Base-by-base conservation (phyloP, 2,329 filamentous ascomycete species). In the Lecanicillium sp. region DNA sequence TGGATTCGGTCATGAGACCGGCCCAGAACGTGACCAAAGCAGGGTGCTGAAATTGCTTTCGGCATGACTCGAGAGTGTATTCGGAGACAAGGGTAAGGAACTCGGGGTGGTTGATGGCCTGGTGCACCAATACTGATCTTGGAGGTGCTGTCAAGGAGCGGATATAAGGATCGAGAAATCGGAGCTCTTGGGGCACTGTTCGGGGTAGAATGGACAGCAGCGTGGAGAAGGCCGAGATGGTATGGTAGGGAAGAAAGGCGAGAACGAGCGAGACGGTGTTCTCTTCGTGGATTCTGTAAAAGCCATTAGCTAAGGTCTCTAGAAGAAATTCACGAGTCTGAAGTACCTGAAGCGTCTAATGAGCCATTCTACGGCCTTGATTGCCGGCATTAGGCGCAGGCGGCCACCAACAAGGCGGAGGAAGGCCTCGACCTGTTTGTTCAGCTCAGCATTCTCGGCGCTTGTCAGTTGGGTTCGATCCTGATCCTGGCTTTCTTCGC, bases 301-400 rank as follows among this genome's bases (percentile, higher is more conserved):
- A 10, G 19, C 15, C 17, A 23, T 29, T 20, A 42, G 12, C 23
- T n/a, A n/a, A n/a, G n/a, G n/a, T n/a, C n/a, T n/a, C n/a, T n/a
- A n/a, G n/a, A n/a, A n/a, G n/a, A n/a, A n/a, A n/a, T n/a, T n/a
- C n/a, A n/a, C 2, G 14, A 27, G 8, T 8, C 1, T 21, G 12
- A 30, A 75, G 52, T 71, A 94, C 89, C 84, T 82, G 61, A 97
- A 98, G 59, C 91, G 78, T 60, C 93, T 77, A 47, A 98, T 79
- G 39, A 98, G 77, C 93, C 93, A 99, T 71, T 99, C 94, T 30
- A 97, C 75, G 14, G 90, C 83, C 68, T 94, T 95, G 46, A 95
- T 80, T 1, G 88, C 89, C 33, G 93, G 91, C 70, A 85, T 90
- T 26, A 99, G 73, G 54, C 91, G 75, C 55, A 98, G 64, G 33